phyloP scores from a whole-genome alignment of 345 rosid species.

The Camelina laxa region DNA sequence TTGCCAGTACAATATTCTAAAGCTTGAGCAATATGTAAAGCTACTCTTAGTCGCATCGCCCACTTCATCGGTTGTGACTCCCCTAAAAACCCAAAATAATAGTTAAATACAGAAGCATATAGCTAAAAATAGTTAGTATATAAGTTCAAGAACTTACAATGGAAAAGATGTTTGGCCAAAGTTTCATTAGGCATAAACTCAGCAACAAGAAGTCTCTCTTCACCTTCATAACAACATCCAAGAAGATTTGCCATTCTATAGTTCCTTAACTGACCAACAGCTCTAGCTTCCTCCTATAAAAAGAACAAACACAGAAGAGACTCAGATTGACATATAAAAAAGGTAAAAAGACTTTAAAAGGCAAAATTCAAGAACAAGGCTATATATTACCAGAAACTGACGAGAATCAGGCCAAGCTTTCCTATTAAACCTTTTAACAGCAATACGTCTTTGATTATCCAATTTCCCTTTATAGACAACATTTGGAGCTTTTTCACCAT shows the following conservation, averaged over 20 bases:
- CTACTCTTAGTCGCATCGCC: constrained; percentile 95
- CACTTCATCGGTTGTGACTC: constrained; percentile 94
- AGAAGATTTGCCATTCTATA: constrained; percentile 82
- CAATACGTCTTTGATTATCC: constrained; percentile 78
- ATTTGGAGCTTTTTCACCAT: constrained; percentile 96
- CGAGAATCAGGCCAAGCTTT: constrained; percentile 91
- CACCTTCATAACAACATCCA: constrained; percentile 88
- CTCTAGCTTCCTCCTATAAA: constrained; percentile 82
- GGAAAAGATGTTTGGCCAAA: constrained; percentile 94
- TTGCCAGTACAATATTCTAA: constrained; percentile 83
- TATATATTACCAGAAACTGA: constrained; percentile 69
- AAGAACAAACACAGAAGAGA: neutral
- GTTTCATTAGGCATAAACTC: constrained; percentile 93
- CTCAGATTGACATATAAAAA: neutral
- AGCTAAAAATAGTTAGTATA: neutral
- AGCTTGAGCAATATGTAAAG: constrained; percentile 91
- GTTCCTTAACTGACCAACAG: constrained; percentile 85
- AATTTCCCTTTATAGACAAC: constrained; percentile 92
- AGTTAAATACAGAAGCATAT: neutral
- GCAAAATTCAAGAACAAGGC: neutral
- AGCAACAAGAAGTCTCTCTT: constrained; percentile 92
- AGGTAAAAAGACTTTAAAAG: constrained; percentile 14
- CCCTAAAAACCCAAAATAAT: constrained; percentile 51
- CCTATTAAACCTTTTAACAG: constrained; percentile 86
- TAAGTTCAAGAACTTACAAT: constrained; percentile 55